A percentile compares a stretch with the other conserved stretches of the same genome.
Conservation (phyloP, 1,139 yeast species). For the Yamadazyma friedrichii region DNA sequence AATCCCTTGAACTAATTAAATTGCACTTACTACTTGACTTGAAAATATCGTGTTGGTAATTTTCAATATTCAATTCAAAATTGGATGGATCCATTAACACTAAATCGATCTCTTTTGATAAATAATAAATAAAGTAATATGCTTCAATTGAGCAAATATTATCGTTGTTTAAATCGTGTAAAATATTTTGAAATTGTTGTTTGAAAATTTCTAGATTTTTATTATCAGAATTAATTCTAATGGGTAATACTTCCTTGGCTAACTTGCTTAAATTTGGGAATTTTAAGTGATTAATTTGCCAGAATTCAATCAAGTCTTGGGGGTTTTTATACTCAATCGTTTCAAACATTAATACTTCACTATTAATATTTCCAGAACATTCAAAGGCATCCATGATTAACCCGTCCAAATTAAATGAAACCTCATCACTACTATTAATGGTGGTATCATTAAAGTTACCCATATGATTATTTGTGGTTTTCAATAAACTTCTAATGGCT, state of each 20-base stretch:
- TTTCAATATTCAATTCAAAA: conserved; percentile 19
- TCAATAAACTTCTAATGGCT: conserved; percentile 11
- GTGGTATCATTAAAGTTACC: neutral
- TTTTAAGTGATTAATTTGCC: conserved; percentile 18
- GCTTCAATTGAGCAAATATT: conserved; percentile 18
- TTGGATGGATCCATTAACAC: conserved; percentile 19
- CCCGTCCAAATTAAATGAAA: conserved; percentile 20
- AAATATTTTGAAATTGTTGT: conserved; percentile 10
- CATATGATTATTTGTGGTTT: neutral
- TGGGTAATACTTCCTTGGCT: conserved; percentile 18
- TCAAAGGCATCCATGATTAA: conserved; percentile 26
- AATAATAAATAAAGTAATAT: conserved; percentile 20
- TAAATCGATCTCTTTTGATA: conserved; percentile 21
- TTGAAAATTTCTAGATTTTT: conserved; percentile 18
- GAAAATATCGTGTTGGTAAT: conserved; percentile 12
- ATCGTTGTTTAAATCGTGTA: conserved; percentile 11
- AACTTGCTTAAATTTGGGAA: conserved; percentile 18
- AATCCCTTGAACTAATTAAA: conserved; percentile 4
- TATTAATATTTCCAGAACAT: conserved; percentile 26
- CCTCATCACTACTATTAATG: conserved; percentile 8
- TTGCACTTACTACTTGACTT: neutral
- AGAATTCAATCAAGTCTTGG: conserved; percentile 15
- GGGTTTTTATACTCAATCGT: conserved; percentile 16
- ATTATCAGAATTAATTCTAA: conserved; percentile 18
- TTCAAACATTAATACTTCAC: conserved; percentile 26